These are phyloP conservation scores for Hemileia vastatrix DNA, from an alignment of 1,284 basidiomycete species.

Conservation along the genomic window DNA sequence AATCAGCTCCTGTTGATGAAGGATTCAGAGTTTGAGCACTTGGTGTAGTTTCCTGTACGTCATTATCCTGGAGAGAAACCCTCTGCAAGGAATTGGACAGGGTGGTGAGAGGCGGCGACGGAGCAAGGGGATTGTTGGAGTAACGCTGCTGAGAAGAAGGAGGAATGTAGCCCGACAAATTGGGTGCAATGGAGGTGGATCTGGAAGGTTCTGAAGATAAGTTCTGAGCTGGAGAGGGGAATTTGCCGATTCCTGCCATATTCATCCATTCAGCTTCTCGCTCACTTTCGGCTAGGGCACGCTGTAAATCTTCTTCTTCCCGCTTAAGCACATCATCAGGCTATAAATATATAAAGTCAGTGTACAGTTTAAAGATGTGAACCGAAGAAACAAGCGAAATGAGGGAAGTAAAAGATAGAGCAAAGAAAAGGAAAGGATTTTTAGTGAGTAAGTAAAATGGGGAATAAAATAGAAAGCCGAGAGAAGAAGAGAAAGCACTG, in stretches of 20 bases:
- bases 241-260: slow-evolving; percentile 31
- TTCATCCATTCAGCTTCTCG: slow-evolving; percentile 51
- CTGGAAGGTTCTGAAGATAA: neutral
- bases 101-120: slow-evolving; percentile 27
- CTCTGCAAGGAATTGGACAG: slow-evolving; percentile 33
- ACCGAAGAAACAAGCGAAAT: slow-evolving; percentile 48
- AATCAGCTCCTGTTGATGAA: slow-evolving; percentile 10
- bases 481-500: neutral
- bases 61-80: slow-evolving; percentile 46
- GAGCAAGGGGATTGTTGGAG: slow-evolving; percentile 30
- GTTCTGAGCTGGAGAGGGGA: slow-evolving; percentile 9
- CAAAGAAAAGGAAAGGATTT: slow-evolving; percentile 41
- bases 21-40: slow-evolving; percentile 5
- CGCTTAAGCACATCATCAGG: slow-evolving; percentile 68
- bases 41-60: slow-evolving; percentile 39
- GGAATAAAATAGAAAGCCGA: neutral
- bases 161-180: slow-evolving; percentile 24
- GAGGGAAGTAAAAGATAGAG: neutral
- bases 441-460: slow-evolving; percentile 28
- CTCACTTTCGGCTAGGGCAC: slow-evolving; percentile 77
- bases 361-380: slow-evolving; percentile 51
- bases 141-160: slow-evolving; percentile 22
- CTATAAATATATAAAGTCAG: no score
- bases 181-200: no score
- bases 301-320: slow-evolving; percentile 85